These are phyloP conservation scores for Penicillium sumatraense DNA, from an alignment of 2,329 filamentous ascomycete species.

Conservation along the genomic window DNA sequence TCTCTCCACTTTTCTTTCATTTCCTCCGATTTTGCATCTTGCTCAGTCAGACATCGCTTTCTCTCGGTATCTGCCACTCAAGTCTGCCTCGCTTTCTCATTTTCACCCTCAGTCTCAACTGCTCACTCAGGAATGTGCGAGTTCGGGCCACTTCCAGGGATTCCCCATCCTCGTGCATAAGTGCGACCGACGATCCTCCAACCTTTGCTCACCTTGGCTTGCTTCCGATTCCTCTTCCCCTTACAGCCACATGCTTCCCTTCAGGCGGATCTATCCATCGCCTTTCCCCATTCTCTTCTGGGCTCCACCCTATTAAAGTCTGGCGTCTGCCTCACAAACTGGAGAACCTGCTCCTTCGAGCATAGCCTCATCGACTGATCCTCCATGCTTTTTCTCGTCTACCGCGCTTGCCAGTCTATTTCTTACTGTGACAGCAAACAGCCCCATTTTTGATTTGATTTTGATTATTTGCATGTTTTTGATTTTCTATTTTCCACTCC, in stretches of 20 bases:
- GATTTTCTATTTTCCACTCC: background rate
- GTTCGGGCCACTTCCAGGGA: slow-evolving; percentile 19
- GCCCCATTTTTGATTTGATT: slow-evolving; percentile 11
- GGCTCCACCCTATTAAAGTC: background rate
- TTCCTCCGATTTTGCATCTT: background rate
- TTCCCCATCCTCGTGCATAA: slow-evolving; percentile 38
- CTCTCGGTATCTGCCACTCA: background rate
- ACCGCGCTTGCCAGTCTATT: slow-evolving; percentile 25
- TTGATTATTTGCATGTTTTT: background rate
- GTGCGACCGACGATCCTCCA: slow-evolving; percentile 37
- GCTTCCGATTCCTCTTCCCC: slow-evolving; percentile 14
- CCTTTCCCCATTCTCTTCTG: background rate
- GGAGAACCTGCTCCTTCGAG: slow-evolving; percentile 13
- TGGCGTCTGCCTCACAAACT: slow-evolving; percentile 5
- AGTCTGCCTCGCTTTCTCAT: background rate
- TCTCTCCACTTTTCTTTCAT: background rate
- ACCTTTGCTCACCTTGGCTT: slow-evolving; percentile 12
- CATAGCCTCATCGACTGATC: slow-evolving; percentile 15
- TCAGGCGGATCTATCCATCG: slow-evolving; percentile 24
- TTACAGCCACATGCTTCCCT: slow-evolving; percentile 17
- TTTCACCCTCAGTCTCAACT: background rate
- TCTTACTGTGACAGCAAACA: too few relatives aligned
- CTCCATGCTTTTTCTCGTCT: slow-evolving; percentile 15
- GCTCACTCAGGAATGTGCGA: slow-evolving; percentile 18
- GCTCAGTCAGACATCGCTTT: background rate